Base-by-base conservation (phyloP, 768 basidiomycete genomes). In the Boletus subcaerulescens region DNA sequence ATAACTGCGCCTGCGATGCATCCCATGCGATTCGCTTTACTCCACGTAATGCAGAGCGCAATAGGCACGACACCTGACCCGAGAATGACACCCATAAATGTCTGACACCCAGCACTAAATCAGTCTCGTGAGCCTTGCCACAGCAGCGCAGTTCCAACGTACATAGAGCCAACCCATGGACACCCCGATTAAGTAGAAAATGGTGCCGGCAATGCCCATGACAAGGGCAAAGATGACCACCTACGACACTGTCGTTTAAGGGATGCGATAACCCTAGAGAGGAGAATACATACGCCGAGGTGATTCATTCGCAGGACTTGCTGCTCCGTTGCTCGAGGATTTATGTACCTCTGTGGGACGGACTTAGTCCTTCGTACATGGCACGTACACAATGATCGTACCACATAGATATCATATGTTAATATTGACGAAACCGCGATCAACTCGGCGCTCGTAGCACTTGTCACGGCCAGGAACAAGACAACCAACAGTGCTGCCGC, bases 81-180 rank as follows among this genome's bases (percentile, higher is more conserved):
- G 13, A 93, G 80, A 39, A 91, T 82, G 45, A 91, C 87, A 3
- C 92, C 91, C 90, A 92, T 92, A 71, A 91, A 91, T 5, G 86
- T 89, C 89, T 90, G 52, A 14, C 26, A 6, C 45, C 46, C 7
- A 31, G n/a, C 11, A 13, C 39, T 10, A 45, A 31, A 42, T 46
- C 46, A 50, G 36, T 11, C 44, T 40, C 24, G 12, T 22, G 26
- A 35, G 26, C 26, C 32, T n/a, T 46, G 24, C 2, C 29, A n/a
- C 18, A 33, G 14, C 20, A 12, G 5, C 26, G 40, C n/a, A n/a
- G 18, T 33, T 43, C 8, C 38, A 22, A 77, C 86, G 45, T 60
- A 91, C 87, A 60, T 94, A 94, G 52, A 95, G 84, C 91, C 92
- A 95, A 20, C 93, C 93, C 88, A 95, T 88, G 24, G 88, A 91